Base-by-base conservation (phyloP, 345 rosid genomes). In the Eucalyptus fibrosa region DNA sequence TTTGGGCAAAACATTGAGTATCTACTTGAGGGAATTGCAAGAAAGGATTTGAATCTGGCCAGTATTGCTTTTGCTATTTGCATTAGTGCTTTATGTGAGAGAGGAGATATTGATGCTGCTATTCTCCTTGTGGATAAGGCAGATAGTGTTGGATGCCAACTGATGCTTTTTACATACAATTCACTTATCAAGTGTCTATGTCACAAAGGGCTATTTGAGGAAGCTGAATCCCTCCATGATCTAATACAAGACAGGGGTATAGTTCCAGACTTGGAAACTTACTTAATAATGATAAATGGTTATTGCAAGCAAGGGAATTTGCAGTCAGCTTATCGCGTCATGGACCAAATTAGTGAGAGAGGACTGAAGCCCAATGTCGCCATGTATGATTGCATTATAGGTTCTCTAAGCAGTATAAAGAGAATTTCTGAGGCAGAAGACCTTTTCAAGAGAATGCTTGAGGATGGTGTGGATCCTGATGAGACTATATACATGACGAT, bases 401-500 rank as follows among this genome's bases (percentile, higher is more conserved):
- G 93, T 88, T 90, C 92, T 92, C 92, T 96, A 65, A 92, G 95
- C 89, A 93, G 77, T 53, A 91, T 92, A 50, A 91, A 91, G 87
- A 92, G 89, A 91, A 86, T 95, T 89, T 85, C 45, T 85, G 96
- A 94, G 90, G 98, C 97, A 0, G 95, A 94, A 94, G 91, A 92
- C 87, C 89, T 91, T 87, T 96, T 96, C 90, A 89, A 85, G 81
- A 93, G 92, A 92, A 96, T 96, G 97, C 92, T 92, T 56, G 93
- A 93, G 89, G 90, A 92, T 30, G 96, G 97, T 87, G 91, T 94
- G 86, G 94, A 94, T 90, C 96, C 96, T 59, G 97, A 96, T 92
- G 98, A 93, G 91, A 89, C 91, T 90, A 81, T 93, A 82, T 96
- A 94, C 92, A 90, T 89, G 94, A 94, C 95, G 49, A 94, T 96